Base-by-base conservation (phyloP, 352 stramenopile species). In the Phytophthora parvispora region DNA sequence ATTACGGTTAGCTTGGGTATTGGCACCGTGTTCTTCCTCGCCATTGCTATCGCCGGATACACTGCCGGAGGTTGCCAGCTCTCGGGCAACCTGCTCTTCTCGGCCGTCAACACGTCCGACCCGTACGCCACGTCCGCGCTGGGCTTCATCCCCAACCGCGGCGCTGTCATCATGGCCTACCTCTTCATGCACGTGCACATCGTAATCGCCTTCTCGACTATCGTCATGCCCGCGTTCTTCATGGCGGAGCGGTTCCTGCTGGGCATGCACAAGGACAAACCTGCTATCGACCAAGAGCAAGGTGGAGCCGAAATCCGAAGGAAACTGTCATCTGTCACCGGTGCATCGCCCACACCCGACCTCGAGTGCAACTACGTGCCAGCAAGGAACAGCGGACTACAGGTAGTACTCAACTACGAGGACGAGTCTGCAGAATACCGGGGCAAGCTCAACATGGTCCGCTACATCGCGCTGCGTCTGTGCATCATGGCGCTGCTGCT, bases 111-210 rank as follows among this genome's bases (percentile, higher is more conserved):
- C 42, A 67, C 64, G 5, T 65, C 58, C 5, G 61, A 73, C 59
- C 63, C 67, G 58, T 72, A 43, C 53, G 56, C 52, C 3, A 47
- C 65, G 5, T 69, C 72, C 6, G 58, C 67, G n/a, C 27, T 80
- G 28, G 72, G 72, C 9, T 80, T 80, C 49, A 67, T 72, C 29
- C 62, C 67, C 8, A 72, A 57, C 55, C 63, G 67, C 3, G 72
- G 72, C 1, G 58, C 72, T 10, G 72, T 80, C 32, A 69, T 80
- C 34, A 74, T 80, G 67, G 63, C 72, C 4, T 80, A 80, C 56
- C 36, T 80, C 18, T 80, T 80, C 67, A 80, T 80, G 72, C 72
- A 80, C 54, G n/a, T 80, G 9, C 72, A 86, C 67, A 81, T 86
- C 57, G 66, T 78, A 13, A 84, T 86, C 54, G 78, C 77, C 10